Evolutionary conservation across 768 basidiomycete species (phyloP).

Genomic region (Tremella fuciformis): DNA sequence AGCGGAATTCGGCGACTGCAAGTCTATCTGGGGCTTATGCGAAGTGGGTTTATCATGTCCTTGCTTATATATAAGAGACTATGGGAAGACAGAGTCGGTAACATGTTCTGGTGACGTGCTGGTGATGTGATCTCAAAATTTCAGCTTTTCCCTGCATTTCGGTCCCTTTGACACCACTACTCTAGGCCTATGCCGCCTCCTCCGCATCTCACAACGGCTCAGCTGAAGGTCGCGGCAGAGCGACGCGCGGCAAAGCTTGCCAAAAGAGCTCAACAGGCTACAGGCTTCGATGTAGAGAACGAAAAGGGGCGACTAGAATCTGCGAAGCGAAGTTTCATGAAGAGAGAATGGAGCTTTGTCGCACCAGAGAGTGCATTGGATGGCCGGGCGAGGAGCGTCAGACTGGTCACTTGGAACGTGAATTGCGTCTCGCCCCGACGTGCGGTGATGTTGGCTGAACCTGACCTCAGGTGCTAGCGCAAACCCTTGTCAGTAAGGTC

Average conservation of each 20-base stretch:
- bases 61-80: too few species aligned
- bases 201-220: slow-evolving; percentile 31
- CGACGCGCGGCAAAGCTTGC: slow-evolving; percentile 42
- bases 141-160: too few species aligned
- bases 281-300: slow-evolving; percentile 7
- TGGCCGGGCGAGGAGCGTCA: slow-evolving; percentile 12
- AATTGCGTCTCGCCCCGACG: slow-evolving; percentile 5
- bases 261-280: slow-evolving; percentile 27
- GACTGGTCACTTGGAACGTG: slow-evolving; percentile 50
- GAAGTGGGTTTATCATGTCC: too few species aligned
- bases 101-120: too few species aligned
- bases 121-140: too few species aligned
- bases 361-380: not conserved
- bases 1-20: too few species aligned
- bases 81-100: too few species aligned
- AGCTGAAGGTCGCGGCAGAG: slow-evolving; percentile 31
- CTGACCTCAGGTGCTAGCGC: slow-evolving; percentile 41
- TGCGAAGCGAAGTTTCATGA: slow-evolving; percentile 27
- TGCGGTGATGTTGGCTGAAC: slow-evolving; percentile 6
- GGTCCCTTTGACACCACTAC: too few species aligned
- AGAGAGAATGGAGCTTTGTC: slow-evolving; percentile 37
- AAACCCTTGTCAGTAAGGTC: slow-evolving; percentile 47
- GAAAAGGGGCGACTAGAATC: slow-evolving; percentile 18
- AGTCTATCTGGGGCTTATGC: too few species aligned
- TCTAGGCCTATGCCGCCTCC: too few species aligned